Base-by-base conservation (phyloP, 2,329 filamentous ascomycete species). In the Drechslerella dactyloides region DNA sequence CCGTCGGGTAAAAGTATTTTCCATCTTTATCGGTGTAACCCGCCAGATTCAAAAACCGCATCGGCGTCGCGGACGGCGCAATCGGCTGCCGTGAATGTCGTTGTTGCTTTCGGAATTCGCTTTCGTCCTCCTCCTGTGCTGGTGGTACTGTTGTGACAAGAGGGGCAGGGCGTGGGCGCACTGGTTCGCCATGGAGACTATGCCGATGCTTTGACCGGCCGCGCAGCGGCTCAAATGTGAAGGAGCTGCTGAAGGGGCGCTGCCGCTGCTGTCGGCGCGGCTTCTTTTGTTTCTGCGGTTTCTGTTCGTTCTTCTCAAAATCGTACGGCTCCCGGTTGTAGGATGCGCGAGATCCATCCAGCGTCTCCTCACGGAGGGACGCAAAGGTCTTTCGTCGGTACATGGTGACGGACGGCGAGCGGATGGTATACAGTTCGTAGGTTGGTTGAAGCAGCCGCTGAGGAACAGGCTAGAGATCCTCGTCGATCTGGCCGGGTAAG, bases 21-120 rank as follows among this genome's bases (percentile, higher is more conserved):
- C 50, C 42, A 10, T 61, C 48, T 17, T 46, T 44, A 37, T 63
- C 58, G 44, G 65, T 62, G 40, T 62, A 63, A 37, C 65, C 58
- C 46, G 53, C 58, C 53, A 69, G 11, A 33, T 69, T 69, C 44
- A 69, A 40, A n/a, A 68, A 53, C 23, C 63, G 42, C 46, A 62
- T 54, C 19, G 57, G 58, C 24, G 52, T 59, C 19, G 58, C 52
- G 33, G 48, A 33, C 44, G 51, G 51, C 33, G 35, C 19, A 24
- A n/a, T 57, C 42, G 48, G 53, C 23, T 33, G 15, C 15, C 40
- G 53, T 3, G 27, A 27, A 30, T 65, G 55, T 13, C 37, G 42
- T 53, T 50, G 61, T n/a, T 42, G 52, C 50, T 48, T 48, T 2
- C 44, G 21, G 46, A 23, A 13, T 19, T 21, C 44, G 44, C 5